Conservation (phyloP, 805 yeast species). For the Danielozyma ontarioensis region DNA sequence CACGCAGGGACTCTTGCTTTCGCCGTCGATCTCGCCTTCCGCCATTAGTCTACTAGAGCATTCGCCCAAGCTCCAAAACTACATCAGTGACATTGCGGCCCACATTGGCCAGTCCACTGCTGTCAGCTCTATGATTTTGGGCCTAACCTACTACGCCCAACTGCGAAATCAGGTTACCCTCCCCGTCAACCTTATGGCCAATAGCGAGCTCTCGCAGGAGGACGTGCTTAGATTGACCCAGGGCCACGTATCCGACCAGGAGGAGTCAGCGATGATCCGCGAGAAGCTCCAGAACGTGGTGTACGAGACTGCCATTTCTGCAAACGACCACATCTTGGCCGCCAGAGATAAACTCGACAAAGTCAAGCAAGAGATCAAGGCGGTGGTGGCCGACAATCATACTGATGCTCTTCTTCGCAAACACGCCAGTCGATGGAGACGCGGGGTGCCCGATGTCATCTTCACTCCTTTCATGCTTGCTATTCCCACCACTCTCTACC, state of each 20-base stretch:
- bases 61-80: conserved; percentile 38
- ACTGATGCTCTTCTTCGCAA: conserved; percentile 18
- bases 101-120: conserved; percentile 83
- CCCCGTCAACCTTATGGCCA: conserved; percentile 58
- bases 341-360: conserved; percentile 52
- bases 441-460: conserved; percentile 55
- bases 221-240: conserved; percentile 44
- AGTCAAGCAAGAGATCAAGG: conserved; percentile 31
- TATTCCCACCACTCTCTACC: conserved; percentile 59
- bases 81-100: conserved; percentile 59
- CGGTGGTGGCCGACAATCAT: conserved; percentile 17
- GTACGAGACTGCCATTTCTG: conserved; percentile 65
- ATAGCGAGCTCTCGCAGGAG: conserved; percentile 58
- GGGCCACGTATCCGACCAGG: conserved; percentile 32
- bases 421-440: conserved; percentile 34
- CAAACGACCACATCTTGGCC: conserved; percentile 74
- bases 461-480: conserved; percentile 65
- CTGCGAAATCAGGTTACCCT: conserved; percentile 48
- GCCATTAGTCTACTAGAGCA: conserved; percentile 44
- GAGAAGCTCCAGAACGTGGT: conserved; percentile 51
- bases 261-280: conserved; percentile 18
- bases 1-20: conserved; percentile 53
- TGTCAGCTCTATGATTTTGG: conserved; percentile 58
- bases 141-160: conserved; percentile 52
- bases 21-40: conserved; percentile 54